phyloP scores from a whole-genome alignment of 805 yeast species.

The Clavispora santaluciae region DNA sequence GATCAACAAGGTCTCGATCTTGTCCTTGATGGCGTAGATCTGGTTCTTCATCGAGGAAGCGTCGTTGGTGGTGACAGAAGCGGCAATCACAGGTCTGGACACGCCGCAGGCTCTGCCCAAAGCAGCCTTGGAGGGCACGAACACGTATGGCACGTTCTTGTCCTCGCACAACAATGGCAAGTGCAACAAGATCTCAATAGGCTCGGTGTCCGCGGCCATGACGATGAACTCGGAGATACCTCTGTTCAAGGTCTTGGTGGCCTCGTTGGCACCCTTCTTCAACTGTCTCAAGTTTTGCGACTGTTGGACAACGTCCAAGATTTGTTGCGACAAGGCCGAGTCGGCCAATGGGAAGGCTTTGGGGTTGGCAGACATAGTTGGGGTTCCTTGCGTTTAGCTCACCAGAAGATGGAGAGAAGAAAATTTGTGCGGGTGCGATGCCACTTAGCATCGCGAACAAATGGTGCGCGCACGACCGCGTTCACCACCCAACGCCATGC shows the following conservation, averaged over 20 bases:
- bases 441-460: not conserved
- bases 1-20: constrained; percentile 95
- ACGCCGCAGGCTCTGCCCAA: constrained; percentile 99
- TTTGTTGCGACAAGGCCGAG: constrained; percentile 91
- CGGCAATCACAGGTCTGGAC: constrained; percentile 99
- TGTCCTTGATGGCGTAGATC: constrained; percentile 96
- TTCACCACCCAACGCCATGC: too few species aligned
- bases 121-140: constrained; percentile 97
- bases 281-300: constrained; percentile 96
- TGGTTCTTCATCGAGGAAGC: constrained; percentile 97
- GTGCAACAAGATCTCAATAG: constrained; percentile 96
- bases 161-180: constrained; percentile 98
- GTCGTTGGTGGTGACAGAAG: constrained; percentile 96
- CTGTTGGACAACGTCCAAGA: constrained; percentile 96
- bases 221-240: constrained; percentile 99
- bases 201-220: constrained; percentile 99
- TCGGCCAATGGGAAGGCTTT: constrained; percentile 99
- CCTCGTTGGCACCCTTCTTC: constrained; percentile 99
- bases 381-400: constrained; percentile 32
- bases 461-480: not conserved
- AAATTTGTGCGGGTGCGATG: constrained; percentile 1
- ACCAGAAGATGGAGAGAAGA: constrained; percentile 15
- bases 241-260: constrained; percentile 98
- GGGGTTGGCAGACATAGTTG: constrained; percentile 80
- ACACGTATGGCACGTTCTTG: constrained; percentile 98